Conservation (phyloP, 2,329 filamentous ascomycete species). For the Penicillium sp. region DNA sequence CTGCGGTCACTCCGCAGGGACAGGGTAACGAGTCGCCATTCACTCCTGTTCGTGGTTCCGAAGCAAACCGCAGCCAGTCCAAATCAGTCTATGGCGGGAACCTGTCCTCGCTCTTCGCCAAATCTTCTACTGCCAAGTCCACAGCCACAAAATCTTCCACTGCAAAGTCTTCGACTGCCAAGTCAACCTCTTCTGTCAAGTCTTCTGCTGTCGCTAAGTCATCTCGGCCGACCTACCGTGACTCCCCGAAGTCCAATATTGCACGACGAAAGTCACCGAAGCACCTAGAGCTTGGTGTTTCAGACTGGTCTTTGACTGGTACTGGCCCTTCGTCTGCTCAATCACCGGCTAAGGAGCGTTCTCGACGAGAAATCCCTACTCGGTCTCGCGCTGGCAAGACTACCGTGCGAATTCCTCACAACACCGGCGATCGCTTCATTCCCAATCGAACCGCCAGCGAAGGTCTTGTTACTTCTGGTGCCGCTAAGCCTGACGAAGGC, state of each 20-base stretch:
- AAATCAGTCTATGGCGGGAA: slow-evolving; percentile 80
- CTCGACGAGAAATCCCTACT: slow-evolving; percentile 55
- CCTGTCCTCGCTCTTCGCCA: slow-evolving; percentile 73
- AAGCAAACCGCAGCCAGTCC: slow-evolving; percentile 55
- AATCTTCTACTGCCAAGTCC: slow-evolving; percentile 10
- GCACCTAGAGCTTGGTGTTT: slow-evolving; percentile 86
- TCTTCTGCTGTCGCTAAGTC: slow-evolving; percentile 29
- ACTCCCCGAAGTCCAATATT: slow-evolving; percentile 97
- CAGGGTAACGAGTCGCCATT: slow-evolving; percentile 60
- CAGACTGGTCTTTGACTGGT: slow-evolving; percentile 86
- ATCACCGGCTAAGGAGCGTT: slow-evolving; percentile 63
- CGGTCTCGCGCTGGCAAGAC: slow-evolving; percentile 64
- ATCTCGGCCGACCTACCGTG: slow-evolving; percentile 60
- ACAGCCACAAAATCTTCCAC: slow-evolving; percentile 34
- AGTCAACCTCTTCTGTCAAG: slow-evolving; percentile 1
- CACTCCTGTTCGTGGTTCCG: slow-evolving; percentile 67
- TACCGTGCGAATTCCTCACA: slow-evolving; percentile 66
- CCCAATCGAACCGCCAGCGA: slow-evolving; percentile 91
- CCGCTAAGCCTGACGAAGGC: slow-evolving; percentile 81
- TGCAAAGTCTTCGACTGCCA: background rate
- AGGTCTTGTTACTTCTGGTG: slow-evolving; percentile 76
- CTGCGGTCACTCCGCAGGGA: slow-evolving; percentile 53
- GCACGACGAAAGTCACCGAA: slow-evolving; percentile 69
- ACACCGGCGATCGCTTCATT: slow-evolving; percentile 89
- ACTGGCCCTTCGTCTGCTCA: slow-evolving; percentile 63